phyloP scores from a whole-genome alignment of 495 filamentous ascomycete species.

The Daldinia loculata region DNA sequence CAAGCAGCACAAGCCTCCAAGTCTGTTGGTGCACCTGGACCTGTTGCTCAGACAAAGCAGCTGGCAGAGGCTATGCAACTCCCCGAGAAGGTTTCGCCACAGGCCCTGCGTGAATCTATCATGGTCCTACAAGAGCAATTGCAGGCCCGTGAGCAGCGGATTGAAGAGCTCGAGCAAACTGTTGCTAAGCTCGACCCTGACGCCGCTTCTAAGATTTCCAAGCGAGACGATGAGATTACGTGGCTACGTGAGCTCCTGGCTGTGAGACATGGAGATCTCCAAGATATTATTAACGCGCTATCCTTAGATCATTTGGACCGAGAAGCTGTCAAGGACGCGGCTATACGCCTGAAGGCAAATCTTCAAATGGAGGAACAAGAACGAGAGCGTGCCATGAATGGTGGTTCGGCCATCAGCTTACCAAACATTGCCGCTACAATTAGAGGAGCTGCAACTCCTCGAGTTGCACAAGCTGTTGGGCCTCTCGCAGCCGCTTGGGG shows the following conservation, averaged over 20 bases:
- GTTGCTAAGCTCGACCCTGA: slow-evolving; percentile 73
- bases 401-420: slow-evolving; percentile 61
- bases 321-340: slow-evolving; percentile 81
- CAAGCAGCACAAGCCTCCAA: slow-evolving; percentile 87
- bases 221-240: slow-evolving; percentile 89
- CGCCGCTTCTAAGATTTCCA: slow-evolving; percentile 80
- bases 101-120: slow-evolving; percentile 94
- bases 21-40: slow-evolving; percentile 58
- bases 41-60: slow-evolving; percentile 53
- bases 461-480: slow-evolving; percentile 79
- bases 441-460: slow-evolving; percentile 71
- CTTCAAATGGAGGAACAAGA: slow-evolving; percentile 98
- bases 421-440: slow-evolving; percentile 64
- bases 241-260: slow-evolving; percentile 95
- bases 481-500: slow-evolving; percentile 78
- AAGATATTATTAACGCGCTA: slow-evolving; percentile 87
- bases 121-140: slow-evolving; percentile 95
- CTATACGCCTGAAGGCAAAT: slow-evolving; percentile 91
- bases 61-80: slow-evolving; percentile 62
- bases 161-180: slow-evolving; percentile 84
- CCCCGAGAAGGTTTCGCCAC: slow-evolving; percentile 88
- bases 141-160: slow-evolving; percentile 87
- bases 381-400: slow-evolving; percentile 72
- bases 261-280: slow-evolving; percentile 87
- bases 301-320: slow-evolving; percentile 76